A percentile compares a stretch with the other conserved stretches of the same genome.
Evolutionary conservation across 192 early-diverging fungal genomes (phyloP).

Genomic region (Ramicandelaber brevisporus): DNA sequence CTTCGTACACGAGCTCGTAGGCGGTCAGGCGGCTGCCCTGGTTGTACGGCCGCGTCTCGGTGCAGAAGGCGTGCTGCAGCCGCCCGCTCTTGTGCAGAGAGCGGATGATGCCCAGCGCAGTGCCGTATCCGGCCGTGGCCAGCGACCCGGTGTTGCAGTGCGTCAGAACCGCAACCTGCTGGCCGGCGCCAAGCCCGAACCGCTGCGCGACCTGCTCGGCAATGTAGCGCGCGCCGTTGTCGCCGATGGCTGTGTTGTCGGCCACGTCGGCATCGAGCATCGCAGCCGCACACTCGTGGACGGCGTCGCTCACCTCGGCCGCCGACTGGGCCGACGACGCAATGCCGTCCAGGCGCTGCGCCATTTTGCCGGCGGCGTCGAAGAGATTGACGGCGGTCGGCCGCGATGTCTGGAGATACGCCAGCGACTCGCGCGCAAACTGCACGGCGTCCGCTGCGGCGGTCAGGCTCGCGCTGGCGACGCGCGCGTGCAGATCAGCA

Average conservation of each 20-base stretch:
- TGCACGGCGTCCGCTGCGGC: slow-evolving; percentile 13
- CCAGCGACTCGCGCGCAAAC: slow-evolving; percentile 31
- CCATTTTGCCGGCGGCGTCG: slow-evolving; percentile 35
- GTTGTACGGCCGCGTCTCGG: slow-evolving; percentile 95
- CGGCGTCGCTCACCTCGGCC: slow-evolving; percentile 23
- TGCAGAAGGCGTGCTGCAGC: slow-evolving; percentile 66
- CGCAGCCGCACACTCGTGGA: slow-evolving; percentile 41
- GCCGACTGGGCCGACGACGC: slow-evolving; percentile 4
- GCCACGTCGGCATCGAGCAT: slow-evolving; percentile 68
- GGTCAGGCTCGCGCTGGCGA: slow-evolving; percentile 3
- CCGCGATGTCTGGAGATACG: slow-evolving; percentile 66
- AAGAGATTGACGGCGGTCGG: slow-evolving; percentile 95
- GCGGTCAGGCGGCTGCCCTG: slow-evolving; percentile 88
- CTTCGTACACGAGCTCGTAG: slow-evolving; percentile 76
- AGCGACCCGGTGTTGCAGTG: slow-evolving; percentile 95
- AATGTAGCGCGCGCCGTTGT: slow-evolving; percentile 38
- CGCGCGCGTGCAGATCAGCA: slow-evolving; percentile 34
- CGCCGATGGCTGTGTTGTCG: slow-evolving; percentile 74
- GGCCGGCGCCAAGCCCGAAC: too few species aligned
- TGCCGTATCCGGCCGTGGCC: slow-evolving; percentile 66
- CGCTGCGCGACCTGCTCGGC: too few species aligned
- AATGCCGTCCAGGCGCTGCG: slow-evolving; percentile 7
- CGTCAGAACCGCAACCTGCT: slow-evolving; percentile 41
- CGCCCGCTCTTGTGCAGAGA: slow-evolving; percentile 23
- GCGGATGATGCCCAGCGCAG: slow-evolving; percentile 83